phyloP scores from a whole-genome alignment of 306 rosid species.

The Medicago ruthenica region DNA sequence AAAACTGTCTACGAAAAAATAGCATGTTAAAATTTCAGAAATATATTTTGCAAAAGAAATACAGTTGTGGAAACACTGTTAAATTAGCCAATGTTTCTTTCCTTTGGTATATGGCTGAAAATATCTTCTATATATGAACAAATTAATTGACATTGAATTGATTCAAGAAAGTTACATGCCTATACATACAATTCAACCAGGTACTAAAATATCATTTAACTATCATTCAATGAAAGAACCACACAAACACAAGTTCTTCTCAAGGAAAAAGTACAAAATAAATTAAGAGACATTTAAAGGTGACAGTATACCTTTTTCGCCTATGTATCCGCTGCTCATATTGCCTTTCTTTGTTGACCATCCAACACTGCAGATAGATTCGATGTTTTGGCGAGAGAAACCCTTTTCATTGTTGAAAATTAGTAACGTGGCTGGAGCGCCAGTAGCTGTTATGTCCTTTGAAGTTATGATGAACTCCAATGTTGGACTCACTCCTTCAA shows the following conservation, averaged over 20 bases:
- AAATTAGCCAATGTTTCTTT: too few relatives aligned
- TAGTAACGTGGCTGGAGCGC: conserved; percentile 58
- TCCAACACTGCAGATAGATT: not conserved
- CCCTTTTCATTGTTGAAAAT: too few relatives aligned
- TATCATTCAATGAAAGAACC: too few relatives aligned
- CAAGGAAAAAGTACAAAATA: too few relatives aligned
- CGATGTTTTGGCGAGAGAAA: too few relatives aligned
- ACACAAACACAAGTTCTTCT: too few relatives aligned
- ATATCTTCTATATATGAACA: not conserved
- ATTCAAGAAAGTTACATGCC: too few relatives aligned
- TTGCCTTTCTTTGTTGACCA: conserved; percentile 75
- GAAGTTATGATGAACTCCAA: conserved; percentile 71
- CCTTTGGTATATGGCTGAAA: not conserved
- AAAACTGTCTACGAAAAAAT: too few relatives aligned
- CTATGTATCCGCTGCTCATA: conserved; percentile 72
- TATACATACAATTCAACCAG: too few relatives aligned
- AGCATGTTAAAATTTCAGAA: too few relatives aligned
- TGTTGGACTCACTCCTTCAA: conserved; percentile 53
- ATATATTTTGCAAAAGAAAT: not conserved
- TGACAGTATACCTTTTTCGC: conserved; percentile 70
- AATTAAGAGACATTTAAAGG: not conserved
- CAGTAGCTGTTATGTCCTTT: conserved; percentile 64
- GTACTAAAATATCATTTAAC: too few relatives aligned
- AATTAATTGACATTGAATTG: conserved; percentile 11
- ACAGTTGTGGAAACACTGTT: not conserved